Evolutionary conservation across 345 rosid genomes (phyloP), one percentile per base, ranked within the genome.

Genomic region (Limnanthes douglasii): DNA sequence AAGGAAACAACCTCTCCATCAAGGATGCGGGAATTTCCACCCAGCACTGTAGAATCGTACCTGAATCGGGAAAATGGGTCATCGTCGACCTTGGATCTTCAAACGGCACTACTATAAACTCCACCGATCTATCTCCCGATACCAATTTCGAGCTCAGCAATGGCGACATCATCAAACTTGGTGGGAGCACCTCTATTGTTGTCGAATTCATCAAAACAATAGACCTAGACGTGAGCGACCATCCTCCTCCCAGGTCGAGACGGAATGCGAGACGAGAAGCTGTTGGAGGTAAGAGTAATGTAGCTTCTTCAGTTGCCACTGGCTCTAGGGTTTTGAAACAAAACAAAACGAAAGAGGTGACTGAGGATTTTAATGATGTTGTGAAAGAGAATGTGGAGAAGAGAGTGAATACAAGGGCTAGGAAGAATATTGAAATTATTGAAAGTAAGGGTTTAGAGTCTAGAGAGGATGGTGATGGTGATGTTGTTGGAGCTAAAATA

Each of bases 1-100:
- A 78, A 15, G 95, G 92, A 30, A 78, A 83, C 62, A 65, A 64
- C 15, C 30, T 78, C 21, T 8, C 64, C 6, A 41, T 78, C 46
- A 70, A 70, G 27, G 88, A 76, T 42, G 60, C 45, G 11, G 88
- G 78, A 23, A 64, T 76, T 57, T 76, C 88, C 37, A 54, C 84
- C 21, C 70, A 76, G 61, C 94, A 81, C 57, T 67, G 75, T 19
- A 3, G 42, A 10, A 68, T 81, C 51, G 65, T 24, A 34, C 62
- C 52, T 18, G 54, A 11, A 10, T 72, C 75, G 1, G 73, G 69
- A 0, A 62, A 57, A 40, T 83, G 92, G 83, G 24, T 35, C 20
- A 28, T 78, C 24, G 55, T 31, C 12, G 92, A 83, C 50, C 73
- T 75, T 11, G 66, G 52, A 20, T 83, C 90, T 38, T 83, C 86